Evolutionary conservation across 2,329 filamentous ascomycete species (phyloP).

Genomic region (Nemania serpens): DNA sequence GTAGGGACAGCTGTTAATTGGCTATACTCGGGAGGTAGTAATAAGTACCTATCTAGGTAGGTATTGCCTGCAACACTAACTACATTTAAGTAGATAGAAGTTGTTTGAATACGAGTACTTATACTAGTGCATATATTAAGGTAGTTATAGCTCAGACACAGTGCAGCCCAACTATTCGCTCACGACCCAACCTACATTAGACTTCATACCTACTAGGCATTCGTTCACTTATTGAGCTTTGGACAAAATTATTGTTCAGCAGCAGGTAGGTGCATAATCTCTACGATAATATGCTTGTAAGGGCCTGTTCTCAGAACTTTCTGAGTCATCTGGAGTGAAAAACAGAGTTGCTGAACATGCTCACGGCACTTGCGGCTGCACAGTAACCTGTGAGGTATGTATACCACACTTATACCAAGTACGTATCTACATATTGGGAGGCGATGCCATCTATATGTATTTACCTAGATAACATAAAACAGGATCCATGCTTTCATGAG

Average conservation of each 20-base stretch:
- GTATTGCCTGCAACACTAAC: neutral
- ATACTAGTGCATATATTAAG: too few species aligned
- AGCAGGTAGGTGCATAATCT: neutral
- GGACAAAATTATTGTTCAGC: neutral
- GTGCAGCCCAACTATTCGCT: neutral
- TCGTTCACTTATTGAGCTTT: neutral
- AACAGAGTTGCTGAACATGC: neutral
- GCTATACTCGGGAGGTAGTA: neutral
- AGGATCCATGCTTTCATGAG: too few species aligned
- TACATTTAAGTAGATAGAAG: neutral
- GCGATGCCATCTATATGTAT: too few species aligned
- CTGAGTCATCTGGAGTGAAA: neutral
- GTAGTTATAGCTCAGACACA: too few species aligned
- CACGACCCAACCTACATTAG: neutral
- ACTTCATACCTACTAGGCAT: neutral
- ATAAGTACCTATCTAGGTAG: neutral
- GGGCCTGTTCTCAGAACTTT: neutral
- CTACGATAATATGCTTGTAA: neutral
- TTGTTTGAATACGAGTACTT: neutral
- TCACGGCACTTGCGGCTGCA: neutral
- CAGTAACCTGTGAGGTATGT: too few species aligned
- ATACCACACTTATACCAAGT: neutral
- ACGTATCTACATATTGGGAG: neutral
- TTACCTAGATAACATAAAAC: too few species aligned
- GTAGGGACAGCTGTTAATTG: slow-evolving; percentile 21